These are phyloP conservation scores for Hemileccinum impolitum DNA, from an alignment of 768 basidiomycete species.

Conservation along the genomic window DNA sequence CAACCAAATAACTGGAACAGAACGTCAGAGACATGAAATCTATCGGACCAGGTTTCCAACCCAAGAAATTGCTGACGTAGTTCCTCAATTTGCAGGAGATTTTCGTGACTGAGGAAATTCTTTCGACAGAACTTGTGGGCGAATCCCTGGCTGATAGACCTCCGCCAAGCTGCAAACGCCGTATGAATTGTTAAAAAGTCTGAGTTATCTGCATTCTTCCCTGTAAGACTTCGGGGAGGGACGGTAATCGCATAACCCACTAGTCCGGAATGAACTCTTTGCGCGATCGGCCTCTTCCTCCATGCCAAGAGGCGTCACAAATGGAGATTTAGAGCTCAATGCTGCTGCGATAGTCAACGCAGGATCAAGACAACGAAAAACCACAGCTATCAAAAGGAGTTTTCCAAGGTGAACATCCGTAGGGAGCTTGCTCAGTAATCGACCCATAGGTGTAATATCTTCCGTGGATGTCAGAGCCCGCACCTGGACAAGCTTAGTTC, in stretches of 20 bases:
- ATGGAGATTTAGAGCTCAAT: slow-evolving; percentile 90
- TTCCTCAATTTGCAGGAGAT: slow-evolving; percentile 94
- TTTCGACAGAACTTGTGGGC: slow-evolving; percentile 75
- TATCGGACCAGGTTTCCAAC: slow-evolving; percentile 32
- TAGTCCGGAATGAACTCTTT: slow-evolving; percentile 72
- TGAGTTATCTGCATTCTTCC: slow-evolving; percentile 64
- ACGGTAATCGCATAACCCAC: slow-evolving; percentile 38
- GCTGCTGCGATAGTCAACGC: slow-evolving; percentile 96
- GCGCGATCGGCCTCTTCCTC: slow-evolving; percentile 86
- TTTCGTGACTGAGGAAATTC: slow-evolving; percentile 87
- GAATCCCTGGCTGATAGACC: slow-evolving; percentile 55
- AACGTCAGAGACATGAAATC: slow-evolving; percentile 2
- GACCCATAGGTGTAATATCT: slow-evolving; percentile 94
- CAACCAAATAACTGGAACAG: slow-evolving; percentile 70
- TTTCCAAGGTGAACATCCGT: slow-evolving; percentile 97
- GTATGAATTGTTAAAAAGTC: slow-evolving; percentile 94
- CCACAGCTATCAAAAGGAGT: slow-evolving; percentile 78
- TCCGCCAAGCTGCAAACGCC: slow-evolving; percentile 85
- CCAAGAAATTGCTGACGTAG: slow-evolving; percentile 86
- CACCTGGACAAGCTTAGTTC: slow-evolving; percentile 45
- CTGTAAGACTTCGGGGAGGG: neutral
- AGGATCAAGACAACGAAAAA: slow-evolving; percentile 90
- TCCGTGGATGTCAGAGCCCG: slow-evolving; percentile 80
- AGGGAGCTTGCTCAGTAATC: slow-evolving; percentile 84
- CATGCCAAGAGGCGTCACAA: slow-evolving; percentile 82